Evolutionary conservation across 129 eudicot species (phyloP).

Genomic region (Kitagawia praeruptora): DNA sequence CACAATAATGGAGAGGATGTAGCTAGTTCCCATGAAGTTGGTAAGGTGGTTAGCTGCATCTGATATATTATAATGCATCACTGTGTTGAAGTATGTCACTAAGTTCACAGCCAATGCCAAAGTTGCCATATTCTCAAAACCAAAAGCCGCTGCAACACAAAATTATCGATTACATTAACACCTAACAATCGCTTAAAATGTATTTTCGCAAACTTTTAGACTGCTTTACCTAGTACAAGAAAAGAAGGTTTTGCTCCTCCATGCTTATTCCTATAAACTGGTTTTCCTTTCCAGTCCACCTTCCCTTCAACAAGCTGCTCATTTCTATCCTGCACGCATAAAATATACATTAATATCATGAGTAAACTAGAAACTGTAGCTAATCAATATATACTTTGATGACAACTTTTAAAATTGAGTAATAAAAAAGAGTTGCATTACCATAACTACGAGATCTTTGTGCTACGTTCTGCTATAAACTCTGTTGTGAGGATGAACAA

Average conservation of each 20-base stretch:
- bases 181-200: background rate
- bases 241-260: constrained; percentile 50
- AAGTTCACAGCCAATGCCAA: constrained; percentile 43
- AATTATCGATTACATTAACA: background rate
- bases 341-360: background rate
- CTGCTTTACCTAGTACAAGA: constrained; percentile 36
- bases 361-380: background rate
- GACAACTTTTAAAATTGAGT: background rate
- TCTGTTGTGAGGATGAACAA: background rate
- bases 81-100: constrained; percentile 47
- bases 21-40: constrained; percentile 50
- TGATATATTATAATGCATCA: constrained; percentile 57
- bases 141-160: constrained; percentile 33
- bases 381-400: background rate
- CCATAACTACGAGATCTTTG: background rate
- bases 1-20: constrained; percentile 41
- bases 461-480: background rate
- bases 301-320: constrained; percentile 51
- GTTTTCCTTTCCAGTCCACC: constrained; percentile 72
- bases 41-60: constrained; percentile 77
- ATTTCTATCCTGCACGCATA: constrained; percentile 27
- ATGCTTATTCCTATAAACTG: constrained; percentile 44
- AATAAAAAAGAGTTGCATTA: background rate
- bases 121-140: constrained; percentile 57
- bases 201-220: background rate